Evolutionary conservation across 2,329 filamentous ascomycete species (phyloP), one percentile per base, ranked within the genome.

Genomic region (Arachnopeziza araneosa): DNA sequence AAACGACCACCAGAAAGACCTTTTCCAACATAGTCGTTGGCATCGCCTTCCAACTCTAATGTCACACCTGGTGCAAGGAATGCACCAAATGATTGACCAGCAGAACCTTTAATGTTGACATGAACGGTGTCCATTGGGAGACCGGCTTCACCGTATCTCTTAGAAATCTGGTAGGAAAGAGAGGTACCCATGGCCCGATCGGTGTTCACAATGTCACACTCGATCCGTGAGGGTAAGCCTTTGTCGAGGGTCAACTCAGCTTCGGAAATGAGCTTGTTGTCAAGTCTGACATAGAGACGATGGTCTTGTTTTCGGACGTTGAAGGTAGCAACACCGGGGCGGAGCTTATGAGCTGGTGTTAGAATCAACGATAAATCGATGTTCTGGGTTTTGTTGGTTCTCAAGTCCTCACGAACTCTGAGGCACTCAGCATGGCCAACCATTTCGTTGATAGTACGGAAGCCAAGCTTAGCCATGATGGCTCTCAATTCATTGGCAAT

Each of bases 241-340:
- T 96, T 97, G 77, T 97, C 93, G 14, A 98, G 83, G 49, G 93
- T 96, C 68, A 96, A 81, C 76, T 98, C 93, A 9, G 93, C 93
- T 77, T 98, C 93, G 0, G 92, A 91, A 70, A 97, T 96, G 59
- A 98, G 84, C 81, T 97, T 97, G 80, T 98, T 98, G 75, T 98
- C 93, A 12, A 98, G 82, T 70, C 93, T 90, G 64, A 93, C 87
- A 74, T 97, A 93, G 22, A 98, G 87, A 72, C 90, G 87, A 77
- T 98, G 93, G 69, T 98, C 93, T 77, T 98, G 93, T 82, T 96
- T 97, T 76, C 93, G 90, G 60, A 97, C 93, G 70, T 97, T 97
- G 84, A 96, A 97, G 12, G 93, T 97, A 49, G 93, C 93, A 60
- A 97, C 93, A 64, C 92, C 93, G 57, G 93, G 93, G 63, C 93